Evolutionary conservation across 768 basidiomycete genomes (phyloP).

Genomic region (Psilocybe tampanensis): DNA sequence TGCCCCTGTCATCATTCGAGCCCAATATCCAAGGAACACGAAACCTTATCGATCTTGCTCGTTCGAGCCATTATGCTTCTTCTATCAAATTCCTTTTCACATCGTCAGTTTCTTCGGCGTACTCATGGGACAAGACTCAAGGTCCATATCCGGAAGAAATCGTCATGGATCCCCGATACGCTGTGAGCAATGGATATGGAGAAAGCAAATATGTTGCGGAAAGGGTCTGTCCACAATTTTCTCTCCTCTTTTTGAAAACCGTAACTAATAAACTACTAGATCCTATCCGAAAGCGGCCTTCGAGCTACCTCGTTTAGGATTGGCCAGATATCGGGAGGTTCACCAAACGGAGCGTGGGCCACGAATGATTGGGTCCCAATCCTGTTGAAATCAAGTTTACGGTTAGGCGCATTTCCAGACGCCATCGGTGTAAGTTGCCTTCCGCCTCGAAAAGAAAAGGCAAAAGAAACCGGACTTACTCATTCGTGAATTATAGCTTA

Average conservation of each 20-base stretch:
- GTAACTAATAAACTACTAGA: slow-evolving; percentile 15
- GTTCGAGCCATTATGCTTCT: slow-evolving; percentile 23
- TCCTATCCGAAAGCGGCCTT: slow-evolving; percentile 31
- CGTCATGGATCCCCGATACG: slow-evolving; percentile 25
- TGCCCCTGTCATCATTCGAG: slow-evolving; percentile 44
- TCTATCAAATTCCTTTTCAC: slow-evolving; percentile 43
- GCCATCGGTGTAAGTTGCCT: slow-evolving; percentile 28
- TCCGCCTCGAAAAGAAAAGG: background rate
- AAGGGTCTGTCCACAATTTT: slow-evolving; percentile 23
- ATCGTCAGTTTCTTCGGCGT: slow-evolving; percentile 30
- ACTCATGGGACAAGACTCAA: slow-evolving; percentile 27
- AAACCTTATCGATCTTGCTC: slow-evolving; percentile 41
- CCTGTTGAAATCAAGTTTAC: slow-evolving; percentile 36
- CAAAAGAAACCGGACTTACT: background rate
- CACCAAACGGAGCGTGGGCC: slow-evolving; percentile 38
- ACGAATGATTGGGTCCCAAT: slow-evolving; percentile 42
- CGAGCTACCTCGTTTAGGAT: slow-evolving; percentile 32
- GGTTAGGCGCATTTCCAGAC: slow-evolving; percentile 29
- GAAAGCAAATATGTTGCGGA: slow-evolving; percentile 38
- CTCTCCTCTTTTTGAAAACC: background rate
- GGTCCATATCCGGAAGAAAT: slow-evolving; percentile 37
- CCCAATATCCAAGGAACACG: slow-evolving; percentile 41
- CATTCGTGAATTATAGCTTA: slow-evolving; percentile 18
- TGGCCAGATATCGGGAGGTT: slow-evolving; percentile 39
- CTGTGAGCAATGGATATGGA: slow-evolving; percentile 30